Evolutionary conservation across 148 eudicot species (phyloP).

Genomic region (Chenopodium album): DNA sequence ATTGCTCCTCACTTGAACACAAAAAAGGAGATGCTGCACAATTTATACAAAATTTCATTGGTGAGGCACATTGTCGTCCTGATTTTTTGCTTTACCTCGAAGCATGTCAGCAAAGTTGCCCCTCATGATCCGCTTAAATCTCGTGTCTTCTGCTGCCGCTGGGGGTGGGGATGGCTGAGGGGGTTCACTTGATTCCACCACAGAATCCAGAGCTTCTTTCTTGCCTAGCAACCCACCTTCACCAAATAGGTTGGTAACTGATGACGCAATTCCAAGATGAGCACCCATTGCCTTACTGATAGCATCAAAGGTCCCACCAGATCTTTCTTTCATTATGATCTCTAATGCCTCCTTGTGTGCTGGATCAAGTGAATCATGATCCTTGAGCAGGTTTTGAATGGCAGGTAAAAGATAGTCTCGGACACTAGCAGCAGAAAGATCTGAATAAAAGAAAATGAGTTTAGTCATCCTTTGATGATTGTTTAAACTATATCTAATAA

Average conservation of each 20-base stretch:
- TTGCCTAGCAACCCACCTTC: slow-evolving; percentile 83
- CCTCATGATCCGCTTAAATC: slow-evolving; percentile 85
- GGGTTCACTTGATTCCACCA: slow-evolving; percentile 39
- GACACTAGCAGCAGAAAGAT: slow-evolving; percentile 69
- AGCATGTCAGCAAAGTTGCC: slow-evolving; percentile 88
- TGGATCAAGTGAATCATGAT: slow-evolving; percentile 89
- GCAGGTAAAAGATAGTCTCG: slow-evolving; percentile 79
- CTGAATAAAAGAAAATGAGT: slow-evolving; percentile 40
- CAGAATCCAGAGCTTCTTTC: slow-evolving; percentile 54
- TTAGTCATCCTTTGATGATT: background rate
- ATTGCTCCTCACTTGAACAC: background rate
- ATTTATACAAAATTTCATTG: slow-evolving; percentile 22
- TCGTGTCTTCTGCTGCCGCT: slow-evolving; percentile 65
- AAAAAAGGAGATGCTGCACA: background rate
- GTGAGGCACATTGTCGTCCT: slow-evolving; percentile 43
- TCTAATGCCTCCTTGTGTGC: slow-evolving; percentile 96
- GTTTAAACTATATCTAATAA: background rate
- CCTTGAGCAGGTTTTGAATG: slow-evolving; percentile 81
- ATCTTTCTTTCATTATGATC: slow-evolving; percentile 84
- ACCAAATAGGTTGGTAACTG: slow-evolving; percentile 71
- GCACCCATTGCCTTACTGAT: slow-evolving; percentile 94
- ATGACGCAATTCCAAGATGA: slow-evolving; percentile 82
- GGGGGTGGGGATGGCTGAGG: slow-evolving; percentile 41
- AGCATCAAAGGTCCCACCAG: slow-evolving; percentile 83
- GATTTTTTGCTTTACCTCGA: slow-evolving; percentile 55